These are phyloP conservation scores for Schizochytrium sp. DNA, from an alignment of 108 stramenopile genomes.

Conservation along the genomic window DNA sequence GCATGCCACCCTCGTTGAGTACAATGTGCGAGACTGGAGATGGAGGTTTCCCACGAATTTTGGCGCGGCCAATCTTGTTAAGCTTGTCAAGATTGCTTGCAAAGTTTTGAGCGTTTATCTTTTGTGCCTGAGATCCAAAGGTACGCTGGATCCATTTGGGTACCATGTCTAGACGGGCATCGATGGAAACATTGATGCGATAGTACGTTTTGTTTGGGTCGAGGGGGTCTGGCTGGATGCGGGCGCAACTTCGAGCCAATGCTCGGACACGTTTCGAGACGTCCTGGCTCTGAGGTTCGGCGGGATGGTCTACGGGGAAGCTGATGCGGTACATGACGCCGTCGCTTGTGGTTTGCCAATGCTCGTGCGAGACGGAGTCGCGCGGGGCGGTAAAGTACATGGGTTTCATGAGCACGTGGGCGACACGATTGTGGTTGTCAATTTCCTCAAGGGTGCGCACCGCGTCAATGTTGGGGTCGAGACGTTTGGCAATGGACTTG, in stretches of 20 bases:
- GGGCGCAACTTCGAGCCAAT: neutral
- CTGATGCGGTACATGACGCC: neutral
- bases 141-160: neutral
- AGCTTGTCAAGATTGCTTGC: neutral
- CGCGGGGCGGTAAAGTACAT: constrained; percentile 10
- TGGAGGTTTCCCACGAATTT: neutral
- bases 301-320: neutral
- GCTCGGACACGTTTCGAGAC: neutral
- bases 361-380: neutral
- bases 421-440: neutral
- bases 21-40: constrained; percentile 1
- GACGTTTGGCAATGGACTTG: neutral
- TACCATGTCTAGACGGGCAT: neutral
- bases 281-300: neutral
- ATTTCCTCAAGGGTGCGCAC: neutral
- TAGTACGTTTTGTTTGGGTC: neutral
- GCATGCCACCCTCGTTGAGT: neutral
- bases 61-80: neutral
- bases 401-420: neutral
- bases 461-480: neutral
- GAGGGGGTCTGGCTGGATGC: neutral
- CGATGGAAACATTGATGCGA: neutral
- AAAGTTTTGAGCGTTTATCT: neutral
- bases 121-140: neutral
- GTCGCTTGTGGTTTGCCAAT: neutral